These are phyloP conservation scores for Clitoria ternatea DNA, from an alignment of 306 rosid genomes.

Conservation along the genomic window DNA sequence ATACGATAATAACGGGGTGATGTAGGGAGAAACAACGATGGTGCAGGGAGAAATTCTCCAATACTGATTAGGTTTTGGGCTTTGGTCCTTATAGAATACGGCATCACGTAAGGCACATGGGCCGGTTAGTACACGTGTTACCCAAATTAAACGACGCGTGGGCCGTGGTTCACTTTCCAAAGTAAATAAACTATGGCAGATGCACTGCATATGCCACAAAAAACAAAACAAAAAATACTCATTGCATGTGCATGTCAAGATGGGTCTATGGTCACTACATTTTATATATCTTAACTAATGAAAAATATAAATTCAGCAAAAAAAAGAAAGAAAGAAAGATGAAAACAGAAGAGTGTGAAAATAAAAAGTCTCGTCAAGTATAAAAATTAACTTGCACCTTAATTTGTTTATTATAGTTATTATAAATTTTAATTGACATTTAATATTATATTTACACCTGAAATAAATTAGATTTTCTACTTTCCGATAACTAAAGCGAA, in stretches of 20 bases:
- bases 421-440: not conserved
- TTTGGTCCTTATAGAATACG: not conserved
- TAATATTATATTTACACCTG: not conserved
- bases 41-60: too few relatives aligned
- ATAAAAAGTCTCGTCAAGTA: too few relatives aligned
- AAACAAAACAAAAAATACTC: too few relatives aligned
- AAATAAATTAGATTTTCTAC: not conserved
- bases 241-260: not conserved
- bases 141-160: not conserved
- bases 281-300: not conserved
- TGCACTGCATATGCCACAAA: slow-evolving; percentile 5
- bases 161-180: not conserved
- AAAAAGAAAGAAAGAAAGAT: too few relatives aligned
- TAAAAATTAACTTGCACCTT: not conserved
- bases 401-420: not conserved
- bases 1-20: too few relatives aligned
- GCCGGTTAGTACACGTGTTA: not conserved
- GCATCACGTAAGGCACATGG: slow-evolving; percentile 11
- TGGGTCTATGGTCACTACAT: not conserved
- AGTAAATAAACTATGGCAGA: not conserved
- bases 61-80: too few relatives aligned
- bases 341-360: too few relatives aligned
- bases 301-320: too few relatives aligned
- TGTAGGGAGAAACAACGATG: too few relatives aligned
- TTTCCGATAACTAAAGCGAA: not conserved